Base-by-base conservation (phyloP, 2,329 filamentous ascomycete species). In the Pezicula neosporulosa region DNA sequence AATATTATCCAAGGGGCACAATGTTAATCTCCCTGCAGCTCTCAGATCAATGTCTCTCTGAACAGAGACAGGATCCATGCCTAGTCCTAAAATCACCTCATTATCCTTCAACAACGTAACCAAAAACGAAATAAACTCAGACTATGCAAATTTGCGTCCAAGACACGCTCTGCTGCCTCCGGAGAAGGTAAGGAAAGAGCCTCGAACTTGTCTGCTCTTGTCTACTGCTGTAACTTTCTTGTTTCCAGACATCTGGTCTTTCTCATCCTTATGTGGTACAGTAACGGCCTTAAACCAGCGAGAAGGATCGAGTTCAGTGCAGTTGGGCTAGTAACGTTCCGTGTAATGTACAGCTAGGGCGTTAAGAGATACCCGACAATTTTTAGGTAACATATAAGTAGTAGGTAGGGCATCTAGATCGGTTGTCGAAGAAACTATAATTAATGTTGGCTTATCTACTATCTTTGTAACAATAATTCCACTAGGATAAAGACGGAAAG, bases 91-190 rank as follows among this genome's bases (percentile, higher is more conserved):
- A 39, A 59, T 55, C 12, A 61, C 51, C n/a, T 44, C 51, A 39
- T 53, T 50, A 3, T 53, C 51, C 28, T 44, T 51, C 41, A 62
- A 47, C 27, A 62, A 33, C 6, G 56, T 45, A 6, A 63, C 59
- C 27, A 68, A 38, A 4, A 65, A 27, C 16, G 63, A 61, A 38
- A 60, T 57, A 48, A 67, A 62, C 54, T 68, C 66, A 3, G 67
- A 64, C 24, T 65, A 57, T 6, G 65, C 66, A 54, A 69, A 68
- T 39, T 65, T 64, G 51, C 57, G 63, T 6, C 66, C 67, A 6
- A 66, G 49, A 48, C 67, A 68, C 5, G 15, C 76, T 74, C 66
- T 53, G 36, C 55, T 53, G 13, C 66, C 67, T 27, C 63, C 60
- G 6, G 54, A 57, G 37, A 68, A 70, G 15, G 67, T 61, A 12